Base-by-base conservation (phyloP, 192 early-diverging fungal genomes). In the Irineochytrium annulatum region DNA sequence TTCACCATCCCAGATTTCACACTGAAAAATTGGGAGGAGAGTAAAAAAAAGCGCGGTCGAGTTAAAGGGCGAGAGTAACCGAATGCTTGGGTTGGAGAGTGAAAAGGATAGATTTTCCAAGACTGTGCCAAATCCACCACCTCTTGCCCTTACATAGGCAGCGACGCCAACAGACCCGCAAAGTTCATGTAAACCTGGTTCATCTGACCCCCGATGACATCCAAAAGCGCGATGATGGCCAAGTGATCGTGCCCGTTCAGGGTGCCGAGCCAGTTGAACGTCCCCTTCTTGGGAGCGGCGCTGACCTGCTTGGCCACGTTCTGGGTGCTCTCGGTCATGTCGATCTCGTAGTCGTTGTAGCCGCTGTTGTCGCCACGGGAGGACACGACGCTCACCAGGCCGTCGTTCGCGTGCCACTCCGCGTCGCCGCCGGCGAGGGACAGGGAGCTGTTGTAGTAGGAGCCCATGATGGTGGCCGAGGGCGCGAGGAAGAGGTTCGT, bases 351-450 rank as follows among this genome's bases (percentile, higher is more conserved):
- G 16, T 27, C 27, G 29, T 11, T 41, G 43, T 55, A 68, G 3
- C 66, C 66, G n/a, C 24, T 22, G 13, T 14, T 0, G 19, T 63
- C 60, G 16, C 59, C 57, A 16, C 41, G 45, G 22, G 35, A 20
- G 0, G 66, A 30, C 13, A 60, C 53, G 11, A 68, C 27, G 17
- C 37, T 5, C 17, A 68, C 66, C 5, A 68, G 20, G 16, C 58
- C 66, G 52, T 68, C 64, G 57, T 52, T 67, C 32, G 33, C 8
- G 34, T 57, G 57, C 64, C 64, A 67, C 43, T 46, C 64, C 6
- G 26, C 26, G 30, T 55, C 27, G 6, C 26, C 20, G 43, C 11
- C 14, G 16, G 41, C 24, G 0, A 35, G 24, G 0, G 53, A 0
- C 22, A 61, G 64, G 28, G 27, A 27, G 14, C 16, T 8, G 64